A percentile compares a stretch with the other conserved stretches of the same genome.
phyloP scores from a whole-genome alignment of 2,329 filamentous ascomycete genomes.

The Aspergillus sp. region DNA sequence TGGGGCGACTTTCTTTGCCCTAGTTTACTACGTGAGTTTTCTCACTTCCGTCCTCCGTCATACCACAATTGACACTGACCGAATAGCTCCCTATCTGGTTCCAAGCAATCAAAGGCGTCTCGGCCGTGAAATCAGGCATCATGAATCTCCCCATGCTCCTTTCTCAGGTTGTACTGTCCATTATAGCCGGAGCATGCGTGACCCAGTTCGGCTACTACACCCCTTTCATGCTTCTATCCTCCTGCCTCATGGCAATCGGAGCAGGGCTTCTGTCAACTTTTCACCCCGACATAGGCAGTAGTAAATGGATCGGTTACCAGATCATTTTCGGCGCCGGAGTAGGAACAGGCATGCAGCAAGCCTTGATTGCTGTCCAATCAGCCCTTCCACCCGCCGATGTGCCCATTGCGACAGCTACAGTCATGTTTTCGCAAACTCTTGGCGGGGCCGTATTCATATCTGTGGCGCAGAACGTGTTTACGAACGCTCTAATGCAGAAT shows the following conservation, averaged over 20 bases:
- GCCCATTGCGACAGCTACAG: background rate
- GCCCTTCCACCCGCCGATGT: background rate
- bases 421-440: background rate
- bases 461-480: background rate
- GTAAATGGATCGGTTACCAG: background rate
- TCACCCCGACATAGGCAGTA: no score
- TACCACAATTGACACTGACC: background rate
- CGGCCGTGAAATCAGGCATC: background rate
- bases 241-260: background rate
- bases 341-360: background rate
- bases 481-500: background rate
- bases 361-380: background rate
- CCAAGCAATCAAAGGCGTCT: background rate
- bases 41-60: no score
- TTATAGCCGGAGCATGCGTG: background rate
- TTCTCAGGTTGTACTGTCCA: background rate
- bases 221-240: background rate
- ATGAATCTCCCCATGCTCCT: background rate
- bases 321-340: background rate
- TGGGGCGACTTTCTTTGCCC: no score
- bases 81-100: background rate
- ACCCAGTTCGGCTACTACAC: background rate
- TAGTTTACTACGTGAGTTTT: background rate
- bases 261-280: background rate
- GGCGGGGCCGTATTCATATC: background rate